Evolutionary conservation across 306 rosid species (phyloP).

Genomic region (Argentina anserina): DNA sequence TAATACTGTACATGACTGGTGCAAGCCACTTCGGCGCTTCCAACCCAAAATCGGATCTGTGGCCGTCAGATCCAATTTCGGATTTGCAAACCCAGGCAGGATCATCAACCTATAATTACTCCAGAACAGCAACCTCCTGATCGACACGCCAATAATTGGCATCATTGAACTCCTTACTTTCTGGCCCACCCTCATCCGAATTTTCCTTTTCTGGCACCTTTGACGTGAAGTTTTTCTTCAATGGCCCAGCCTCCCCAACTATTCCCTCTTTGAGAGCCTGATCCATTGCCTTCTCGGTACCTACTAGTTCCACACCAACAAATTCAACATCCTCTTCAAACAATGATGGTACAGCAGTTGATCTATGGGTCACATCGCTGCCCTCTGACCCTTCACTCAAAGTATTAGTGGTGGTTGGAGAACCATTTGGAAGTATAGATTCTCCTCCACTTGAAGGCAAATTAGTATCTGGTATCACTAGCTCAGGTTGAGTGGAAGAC

Average conservation of each 20-base stretch:
- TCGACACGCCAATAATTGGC: conserved; percentile 99
- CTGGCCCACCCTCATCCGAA: conserved; percentile 67
- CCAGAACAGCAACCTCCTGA: conserved; percentile 87
- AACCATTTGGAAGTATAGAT: conserved; percentile 58
- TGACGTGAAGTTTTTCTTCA: conserved; percentile 59
- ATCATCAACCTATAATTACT: conserved; percentile 40
- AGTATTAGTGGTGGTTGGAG: conserved; percentile 36
- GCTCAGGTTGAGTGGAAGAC: conserved; percentile 37
- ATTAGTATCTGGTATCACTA: conserved; percentile 37
- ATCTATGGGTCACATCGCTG: conserved; percentile 47
- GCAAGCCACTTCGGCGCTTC: conserved; percentile 44
- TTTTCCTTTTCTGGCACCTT: conserved; percentile 69
- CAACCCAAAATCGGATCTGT: conserved; percentile 37
- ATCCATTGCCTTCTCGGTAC: conserved; percentile 95
- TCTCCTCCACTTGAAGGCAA: conserved; percentile 44
- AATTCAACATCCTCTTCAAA: conserved; percentile 97
- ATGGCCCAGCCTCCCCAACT: conserved; percentile 99
- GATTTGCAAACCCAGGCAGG: conserved; percentile 30
- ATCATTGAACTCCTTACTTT: conserved; percentile 84
- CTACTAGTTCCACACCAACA: conserved; percentile 91
- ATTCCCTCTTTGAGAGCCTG: conserved; percentile 98
- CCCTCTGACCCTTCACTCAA: conserved; percentile 39
- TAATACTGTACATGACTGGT: conserved; percentile 82
- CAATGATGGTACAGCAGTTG: conserved; percentile 63
- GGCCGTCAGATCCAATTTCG: conserved; percentile 33